Percentiles rank a stretch among this genome's conserved stretches.
Conservation (phyloP, 192 early-diverging fungal species). For the Podila verticillata region DNA sequence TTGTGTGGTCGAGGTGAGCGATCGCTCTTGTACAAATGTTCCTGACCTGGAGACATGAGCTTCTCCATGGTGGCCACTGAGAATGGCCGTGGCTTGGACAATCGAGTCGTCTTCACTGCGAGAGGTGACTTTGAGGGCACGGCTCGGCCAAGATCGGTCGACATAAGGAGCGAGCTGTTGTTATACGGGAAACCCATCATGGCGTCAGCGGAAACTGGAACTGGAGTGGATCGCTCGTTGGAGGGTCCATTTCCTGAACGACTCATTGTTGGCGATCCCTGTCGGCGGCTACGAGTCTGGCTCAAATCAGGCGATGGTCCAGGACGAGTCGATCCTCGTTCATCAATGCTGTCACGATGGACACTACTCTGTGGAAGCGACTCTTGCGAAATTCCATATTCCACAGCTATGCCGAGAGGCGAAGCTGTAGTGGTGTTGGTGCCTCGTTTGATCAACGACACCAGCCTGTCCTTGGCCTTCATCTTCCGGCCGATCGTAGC, state of each 20-base stretch:
- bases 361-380: neutral
- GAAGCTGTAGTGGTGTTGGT: neutral
- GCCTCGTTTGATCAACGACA: conserved; percentile 25
- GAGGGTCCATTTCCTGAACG: conserved; percentile 16
- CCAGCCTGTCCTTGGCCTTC: conserved; percentile 28
- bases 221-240: neutral
- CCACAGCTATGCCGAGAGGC: neutral
- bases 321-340: neutral
- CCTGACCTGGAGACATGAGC: neutral
- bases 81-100: conserved; percentile 36
- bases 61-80: conserved; percentile 51
- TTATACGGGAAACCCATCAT: conserved; percentile 45
- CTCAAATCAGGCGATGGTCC: conserved; percentile 10
- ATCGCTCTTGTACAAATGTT: neutral
- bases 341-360: neutral
- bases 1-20: neutral
- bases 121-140: neutral
- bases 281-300: conserved; percentile 23
- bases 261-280: conserved; percentile 23
- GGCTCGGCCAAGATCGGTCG: conserved; percentile 6
- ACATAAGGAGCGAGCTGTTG: conserved; percentile 39
- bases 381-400: neutral
- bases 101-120: neutral
- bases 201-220: conserved; percentile 1
- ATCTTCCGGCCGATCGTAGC: conserved; percentile 8